Evolutionary conservation across 2,329 filamentous ascomycete genomes (phyloP), one percentile per base, ranked within the genome.

Genomic region (Cladophialophora bantiana): DNA sequence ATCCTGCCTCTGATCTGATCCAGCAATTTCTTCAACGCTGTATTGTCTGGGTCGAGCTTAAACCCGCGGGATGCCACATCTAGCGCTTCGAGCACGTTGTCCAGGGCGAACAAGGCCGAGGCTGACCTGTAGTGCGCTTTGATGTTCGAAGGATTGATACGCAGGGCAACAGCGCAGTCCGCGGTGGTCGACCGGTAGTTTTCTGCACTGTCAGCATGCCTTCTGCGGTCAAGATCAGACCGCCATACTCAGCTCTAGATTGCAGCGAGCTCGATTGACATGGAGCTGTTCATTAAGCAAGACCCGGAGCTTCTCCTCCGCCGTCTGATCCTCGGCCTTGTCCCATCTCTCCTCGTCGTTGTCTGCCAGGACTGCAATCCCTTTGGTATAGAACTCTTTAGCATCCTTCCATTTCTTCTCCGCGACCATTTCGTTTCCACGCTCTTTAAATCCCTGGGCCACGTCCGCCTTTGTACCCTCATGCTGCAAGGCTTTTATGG

Each of bases 81-180:
- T 71, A 89, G 85, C 2, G 95, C 94, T 80, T 97, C 93, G 26
- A 81, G 78, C 64, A 96, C 82, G 74, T 92, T 92, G 77, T 91
- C 90, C 15, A 97, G 86, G 0, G 89, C 88, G 32, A 96, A 82
- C 64, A 96, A 86, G 3, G 95, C 94, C 67, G 85, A 84, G 2
- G 91, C 87, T 63, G 91, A 93, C 69, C 95, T 90, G 80, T 96
- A 99, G 80, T 89, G 93, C 0, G 95, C 94, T 81, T 99, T 99
- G 74, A 96, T 78, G 77, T 97, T 97, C 59, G 77, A 78, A 2
- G 89, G 85, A 79, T 97, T 96, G 66, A 97, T 83, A 45, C 88
- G 87, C 67, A 99, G 84, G 1, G 92, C 90, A 7, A 88, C 84
- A 1, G 90, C 91, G 78, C 94, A 95, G 83, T 98, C 95, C 56